phyloP scores from a whole-genome alignment of 495 filamentous ascomycete genomes.

The Daldinia childiae region DNA sequence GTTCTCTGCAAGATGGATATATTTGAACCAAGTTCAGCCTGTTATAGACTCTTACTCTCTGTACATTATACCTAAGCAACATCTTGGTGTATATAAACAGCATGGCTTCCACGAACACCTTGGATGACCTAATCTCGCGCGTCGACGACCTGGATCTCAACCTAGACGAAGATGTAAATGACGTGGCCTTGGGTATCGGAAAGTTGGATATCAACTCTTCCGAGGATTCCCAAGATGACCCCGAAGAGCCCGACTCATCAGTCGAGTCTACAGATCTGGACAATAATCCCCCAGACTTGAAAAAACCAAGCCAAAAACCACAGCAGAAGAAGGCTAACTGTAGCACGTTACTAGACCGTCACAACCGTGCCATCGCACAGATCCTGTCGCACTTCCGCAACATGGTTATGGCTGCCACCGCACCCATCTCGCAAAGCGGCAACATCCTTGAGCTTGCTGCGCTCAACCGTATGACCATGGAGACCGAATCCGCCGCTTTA shows the following conservation, averaged over 20 bases:
- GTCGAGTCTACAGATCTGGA: too few relatives aligned
- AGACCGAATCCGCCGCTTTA: constrained; percentile 46
- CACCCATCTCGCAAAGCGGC: constrained; percentile 37
- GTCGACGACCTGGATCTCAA: not conserved
- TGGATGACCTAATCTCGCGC: not conserved
- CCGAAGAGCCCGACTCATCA: too few relatives aligned
- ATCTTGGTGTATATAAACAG: not conserved
- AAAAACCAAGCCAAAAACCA: not conserved
- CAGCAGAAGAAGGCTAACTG: constrained; percentile 20
- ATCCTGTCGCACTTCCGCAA: constrained; percentile 51
- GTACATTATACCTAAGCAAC: not conserved
- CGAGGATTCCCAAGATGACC: too few relatives aligned
- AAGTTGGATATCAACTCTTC: not conserved
- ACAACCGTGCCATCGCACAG: constrained; percentile 52
- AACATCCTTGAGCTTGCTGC: constrained; percentile 49
- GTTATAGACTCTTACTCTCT: not conserved
- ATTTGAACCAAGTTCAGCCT: not conserved
- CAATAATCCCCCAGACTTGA: not conserved
- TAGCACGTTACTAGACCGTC: constrained; percentile 45
- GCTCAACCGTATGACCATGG: constrained; percentile 51
- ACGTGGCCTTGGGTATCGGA: not conserved
- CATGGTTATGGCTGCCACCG: constrained; percentile 47
- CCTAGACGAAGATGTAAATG: not conserved
- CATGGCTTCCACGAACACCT: not conserved
- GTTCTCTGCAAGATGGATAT: not conserved